phyloP scores from a whole-genome alignment of 1,284 basidiomycete species.

The Vanrija humicola region DNA sequence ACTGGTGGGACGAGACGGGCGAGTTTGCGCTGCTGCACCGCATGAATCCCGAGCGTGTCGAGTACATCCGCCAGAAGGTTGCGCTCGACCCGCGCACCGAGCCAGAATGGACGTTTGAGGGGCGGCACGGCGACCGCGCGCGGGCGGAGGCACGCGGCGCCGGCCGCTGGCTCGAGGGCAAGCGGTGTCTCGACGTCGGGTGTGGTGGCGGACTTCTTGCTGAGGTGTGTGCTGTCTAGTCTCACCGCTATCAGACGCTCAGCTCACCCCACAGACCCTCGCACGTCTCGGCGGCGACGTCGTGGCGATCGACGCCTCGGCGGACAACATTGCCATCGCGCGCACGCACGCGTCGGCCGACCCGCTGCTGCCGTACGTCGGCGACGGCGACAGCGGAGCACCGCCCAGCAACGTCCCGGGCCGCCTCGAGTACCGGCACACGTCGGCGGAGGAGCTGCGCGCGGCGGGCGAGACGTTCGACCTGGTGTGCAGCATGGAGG shows the following conservation, averaged over 20 bases:
- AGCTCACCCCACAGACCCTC: conserved; percentile 59
- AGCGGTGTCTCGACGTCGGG: conserved; percentile 78
- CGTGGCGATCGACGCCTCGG: conserved; percentile 84
- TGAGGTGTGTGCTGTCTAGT: conserved; percentile 59
- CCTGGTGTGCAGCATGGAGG: conserved; percentile 96
- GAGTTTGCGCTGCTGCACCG: conserved; percentile 86
- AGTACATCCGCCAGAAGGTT: conserved; percentile 79
- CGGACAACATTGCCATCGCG: conserved; percentile 81
- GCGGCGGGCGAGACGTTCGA: conserved; percentile 66
- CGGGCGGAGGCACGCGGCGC: conserved; percentile 26
- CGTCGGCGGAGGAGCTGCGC: conserved; percentile 68
- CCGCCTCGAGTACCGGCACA: conserved; percentile 64
- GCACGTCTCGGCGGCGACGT: conserved; percentile 82
- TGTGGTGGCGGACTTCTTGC: conserved; percentile 93
- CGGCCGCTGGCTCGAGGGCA: conserved; percentile 56
- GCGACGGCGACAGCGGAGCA: conserved; percentile 91
- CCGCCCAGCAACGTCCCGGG: conserved; percentile 73
- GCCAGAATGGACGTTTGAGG: conserved; percentile 42
- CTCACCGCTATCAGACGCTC: neutral
- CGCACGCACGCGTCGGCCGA: conserved; percentile 76
- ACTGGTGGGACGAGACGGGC: conserved; percentile 96
- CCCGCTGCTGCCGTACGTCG: conserved; percentile 60
- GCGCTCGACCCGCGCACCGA: conserved; percentile 58
- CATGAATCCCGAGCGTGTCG: conserved; percentile 90
- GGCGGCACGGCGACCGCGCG: conserved; percentile 45